phyloP scores from a whole-genome alignment of 768 basidiomycete genomes.

The Leccinum uliginosum region DNA sequence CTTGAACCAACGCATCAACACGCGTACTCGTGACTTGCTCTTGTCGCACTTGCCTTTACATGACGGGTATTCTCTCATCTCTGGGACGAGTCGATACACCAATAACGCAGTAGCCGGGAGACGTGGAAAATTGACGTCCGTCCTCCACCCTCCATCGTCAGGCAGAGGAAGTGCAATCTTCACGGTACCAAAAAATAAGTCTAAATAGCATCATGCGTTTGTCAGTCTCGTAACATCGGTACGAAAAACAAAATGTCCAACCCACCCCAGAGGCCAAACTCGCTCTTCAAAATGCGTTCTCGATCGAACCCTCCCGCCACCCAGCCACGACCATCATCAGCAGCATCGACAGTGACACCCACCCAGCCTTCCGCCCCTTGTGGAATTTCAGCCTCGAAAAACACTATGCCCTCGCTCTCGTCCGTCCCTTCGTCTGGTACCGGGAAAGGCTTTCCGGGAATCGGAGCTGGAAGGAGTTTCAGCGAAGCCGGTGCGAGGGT shows the following conservation, averaged over 20 bases:
- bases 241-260: conserved; percentile 7
- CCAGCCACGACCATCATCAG: conserved; percentile 56
- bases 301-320: conserved; percentile 51
- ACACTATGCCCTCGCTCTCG: conserved; percentile 69
- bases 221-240: conserved; percentile 5
- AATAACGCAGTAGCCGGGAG: conserved; percentile 58
- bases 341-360: conserved; percentile 47
- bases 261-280: conserved; percentile 41
- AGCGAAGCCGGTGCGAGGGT: conserved; percentile 43
- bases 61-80: conserved; percentile 7
- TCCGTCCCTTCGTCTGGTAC: conserved; percentile 63
- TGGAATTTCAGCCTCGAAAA: conserved; percentile 52
- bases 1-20: conserved; percentile 34
- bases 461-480: conserved; percentile 61
- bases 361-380: conserved; percentile 37
- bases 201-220: conserved; percentile 31
- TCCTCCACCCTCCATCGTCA: conserved; percentile 33
- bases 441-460: conserved; percentile 53
- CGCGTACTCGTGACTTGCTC: background rate
- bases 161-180: conserved; percentile 32
- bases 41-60: conserved; percentile 28
- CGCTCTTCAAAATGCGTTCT: conserved; percentile 28
- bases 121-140: conserved; percentile 48
- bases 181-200: conserved; percentile 33
- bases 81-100: conserved; percentile 54